Evolutionary conservation across 1,139 yeast genomes (phyloP).

Genomic region (Geotrichum siamense): DNA sequence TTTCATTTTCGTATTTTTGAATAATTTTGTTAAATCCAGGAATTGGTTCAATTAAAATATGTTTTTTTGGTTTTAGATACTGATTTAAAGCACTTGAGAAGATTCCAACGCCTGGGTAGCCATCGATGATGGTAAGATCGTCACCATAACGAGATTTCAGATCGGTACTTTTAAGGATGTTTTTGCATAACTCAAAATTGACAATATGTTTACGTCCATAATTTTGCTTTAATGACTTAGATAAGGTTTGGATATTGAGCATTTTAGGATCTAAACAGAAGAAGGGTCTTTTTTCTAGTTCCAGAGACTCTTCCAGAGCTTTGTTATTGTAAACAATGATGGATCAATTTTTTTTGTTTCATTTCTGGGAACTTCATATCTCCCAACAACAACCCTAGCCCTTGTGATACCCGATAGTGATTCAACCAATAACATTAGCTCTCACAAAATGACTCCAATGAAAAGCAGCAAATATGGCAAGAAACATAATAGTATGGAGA

Average conservation of each 20-base stretch:
- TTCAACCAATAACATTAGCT: too few species aligned
- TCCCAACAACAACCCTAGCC: too few species aligned
- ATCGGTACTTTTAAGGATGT: slow-evolving; percentile 18
- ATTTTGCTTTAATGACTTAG: slow-evolving; percentile 9
- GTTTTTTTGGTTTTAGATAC: slow-evolving; percentile 51
- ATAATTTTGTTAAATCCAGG: slow-evolving; percentile 22
- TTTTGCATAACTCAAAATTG: slow-evolving; percentile 21
- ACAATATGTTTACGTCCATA: slow-evolving; percentile 25
- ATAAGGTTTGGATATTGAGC: background rate
- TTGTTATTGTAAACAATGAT: too few species aligned
- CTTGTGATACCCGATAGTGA: too few species aligned
- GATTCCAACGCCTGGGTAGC: slow-evolving; percentile 50
- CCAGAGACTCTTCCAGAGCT: too few species aligned
- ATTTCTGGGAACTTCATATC: too few species aligned
- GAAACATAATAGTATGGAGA: too few species aligned
- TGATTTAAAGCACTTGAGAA: slow-evolving; percentile 45
- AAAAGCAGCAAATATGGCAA: too few species aligned
- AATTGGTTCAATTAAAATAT: slow-evolving; percentile 50
- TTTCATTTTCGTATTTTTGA: slow-evolving; percentile 18
- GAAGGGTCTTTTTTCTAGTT: background rate
- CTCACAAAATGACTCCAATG: too few species aligned
- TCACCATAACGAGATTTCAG: slow-evolving; percentile 35
- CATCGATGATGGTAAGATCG: slow-evolving; percentile 54
- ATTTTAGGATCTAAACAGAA: background rate
- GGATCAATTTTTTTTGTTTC: too few species aligned